Base-by-base conservation (phyloP, 805 yeast genomes). In the Metschnikowia similis region DNA sequence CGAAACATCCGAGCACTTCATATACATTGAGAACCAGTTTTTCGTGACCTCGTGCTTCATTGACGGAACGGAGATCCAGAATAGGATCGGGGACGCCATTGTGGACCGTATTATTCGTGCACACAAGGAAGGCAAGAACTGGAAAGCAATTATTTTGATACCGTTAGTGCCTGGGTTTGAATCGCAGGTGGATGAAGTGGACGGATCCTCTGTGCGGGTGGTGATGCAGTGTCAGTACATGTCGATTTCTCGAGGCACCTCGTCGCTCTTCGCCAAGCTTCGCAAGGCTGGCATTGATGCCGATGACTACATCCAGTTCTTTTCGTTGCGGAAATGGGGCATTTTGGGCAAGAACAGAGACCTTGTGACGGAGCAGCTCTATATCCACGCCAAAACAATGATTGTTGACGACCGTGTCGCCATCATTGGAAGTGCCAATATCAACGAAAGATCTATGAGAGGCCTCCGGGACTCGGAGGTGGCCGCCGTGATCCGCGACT, bases 101-200 rank as follows among this genome's bases (percentile, higher is more conserved):
- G 98, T 94, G n/a, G 98, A 94, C 66, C 77, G 99, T 60, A 91
- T 92, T 48, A 86, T 91, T 32, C 77, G 90, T 42, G 99, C 99
- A 0, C 87, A 88, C 62, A 79, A 80, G 52, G 87, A 84, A 52
- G 81, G 82, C 5, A 85, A 82, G 48, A 66, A 73, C 9, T 94
- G 99, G 99, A 84, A 84, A 54, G 98, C 98, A 1, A 80, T 89
- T 27, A 85, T 94, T 53, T 77, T 94, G 9, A 89, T 94, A 54
- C 99, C 99, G 2, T 74, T 94, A 56, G 89, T 94, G 94, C 99
- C 99, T 1, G 99, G 99, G 0, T 94, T 95, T 66, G 94, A 87
- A 61, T 84, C 96, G 28, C 87, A 89, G 56, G 96, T 95, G 17
- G 98, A 92, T 63, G 82, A 87, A 54, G 87, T 94, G 13, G 97